Base-by-base conservation (phyloP, 176 grass and related monocot genomes). In the Dactylis glomerata region DNA sequence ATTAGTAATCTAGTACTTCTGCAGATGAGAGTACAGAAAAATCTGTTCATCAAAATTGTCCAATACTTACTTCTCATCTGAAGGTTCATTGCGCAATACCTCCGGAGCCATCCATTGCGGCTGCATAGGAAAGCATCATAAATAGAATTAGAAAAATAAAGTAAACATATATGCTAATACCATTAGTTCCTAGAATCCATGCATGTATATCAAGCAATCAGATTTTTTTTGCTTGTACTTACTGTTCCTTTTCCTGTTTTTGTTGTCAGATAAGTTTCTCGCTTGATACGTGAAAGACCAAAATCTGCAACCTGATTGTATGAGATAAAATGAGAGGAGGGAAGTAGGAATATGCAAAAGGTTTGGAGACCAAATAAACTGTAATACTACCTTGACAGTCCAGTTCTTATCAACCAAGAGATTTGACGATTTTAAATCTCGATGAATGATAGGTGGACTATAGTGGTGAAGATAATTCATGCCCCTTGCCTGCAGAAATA, bases 401-500 rank as follows among this genome's bases (percentile, higher is more conserved):
- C 97, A 99, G 89, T 99, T 99, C 89, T 89, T 99, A 80, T 99
- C 97, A 23, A 99, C 97, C 85, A 99, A 92, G 63, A 99, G 86
- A 86, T 99, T 99, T 56, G 97, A 96, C 10, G 97, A 96, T 86
- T 99, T 99, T 78, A 99, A 82, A 94, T 99, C 97, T 71, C 93
- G 93, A 87, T 99, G 97, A 65, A 99, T 90, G 61, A 99, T 92
- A 50, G 87, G 93, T 69, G 97, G 93, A 44, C 92, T 92, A 68
- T 16, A 96, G 87, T 94, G 97, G 75, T 99, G 97, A 92, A 99
- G 94, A 92, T 99, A 94, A 92, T 94, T 99, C 97, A 99, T 96
- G 54, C 97, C 97, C 72, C 92, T 93, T 86, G 92, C 91, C 97
- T 99, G 88, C 45, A 84, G 45, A 80, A 70, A 59, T 40, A 50